These are phyloP conservation scores for Phycomyces nitens DNA, from an alignment of 192 early-diverging fungal species.

Conservation along the genomic window DNA sequence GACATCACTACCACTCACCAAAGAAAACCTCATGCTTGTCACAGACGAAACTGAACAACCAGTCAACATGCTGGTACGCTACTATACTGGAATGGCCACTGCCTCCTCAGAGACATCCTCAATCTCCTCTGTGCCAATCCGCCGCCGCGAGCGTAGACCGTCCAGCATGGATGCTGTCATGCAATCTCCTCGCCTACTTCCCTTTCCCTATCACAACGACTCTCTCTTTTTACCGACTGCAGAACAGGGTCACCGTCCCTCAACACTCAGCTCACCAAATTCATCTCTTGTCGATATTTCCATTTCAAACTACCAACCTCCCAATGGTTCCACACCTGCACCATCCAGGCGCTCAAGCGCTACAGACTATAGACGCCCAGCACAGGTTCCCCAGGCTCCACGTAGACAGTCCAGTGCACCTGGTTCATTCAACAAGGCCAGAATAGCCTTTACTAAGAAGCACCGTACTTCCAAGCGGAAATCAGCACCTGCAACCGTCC, in stretches of 20 bases:
- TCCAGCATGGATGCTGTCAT: conserved; percentile 3
- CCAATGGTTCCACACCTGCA: neutral
- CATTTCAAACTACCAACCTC: neutral
- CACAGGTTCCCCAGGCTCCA: neutral
- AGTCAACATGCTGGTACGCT: neutral
- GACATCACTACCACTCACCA: neutral
- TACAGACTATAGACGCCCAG: neutral
- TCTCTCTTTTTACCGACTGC: conserved; percentile 17
- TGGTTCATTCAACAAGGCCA: neutral
- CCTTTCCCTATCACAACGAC: conserved; percentile 23
- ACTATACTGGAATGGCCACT: neutral
- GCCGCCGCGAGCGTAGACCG: neutral
- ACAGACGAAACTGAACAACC: neutral
- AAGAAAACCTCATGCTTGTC: neutral
- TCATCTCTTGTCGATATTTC: neutral
- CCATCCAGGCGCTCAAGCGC: neutral
- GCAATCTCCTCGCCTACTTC: conserved; percentile 8
- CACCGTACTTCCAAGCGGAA: neutral
- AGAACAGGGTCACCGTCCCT: conserved; percentile 4
- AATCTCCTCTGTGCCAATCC: neutral
- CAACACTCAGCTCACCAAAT: neutral
- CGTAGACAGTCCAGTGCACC: neutral
- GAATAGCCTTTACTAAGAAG: neutral
- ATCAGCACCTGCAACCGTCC: neutral
- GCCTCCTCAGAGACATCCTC: neutral